phyloP scores from a whole-genome alignment of 129 eudicot genomes.

The Silybum marianum region DNA sequence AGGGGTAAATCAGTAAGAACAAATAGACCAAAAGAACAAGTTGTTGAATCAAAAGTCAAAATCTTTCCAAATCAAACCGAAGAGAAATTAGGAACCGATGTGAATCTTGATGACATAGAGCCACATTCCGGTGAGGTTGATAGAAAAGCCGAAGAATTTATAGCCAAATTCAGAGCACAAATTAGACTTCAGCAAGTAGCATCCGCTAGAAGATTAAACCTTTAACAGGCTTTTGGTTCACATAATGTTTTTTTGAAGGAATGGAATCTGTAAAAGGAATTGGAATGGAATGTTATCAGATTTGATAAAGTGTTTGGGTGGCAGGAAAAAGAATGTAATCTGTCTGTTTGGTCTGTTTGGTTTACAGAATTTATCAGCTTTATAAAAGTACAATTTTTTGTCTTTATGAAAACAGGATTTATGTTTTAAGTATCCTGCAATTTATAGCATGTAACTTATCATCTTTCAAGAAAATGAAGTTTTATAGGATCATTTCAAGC shows the following conservation, averaged over 20 bases:
- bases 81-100: conserved; percentile 17
- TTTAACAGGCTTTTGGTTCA: neutral
- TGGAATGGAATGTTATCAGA: neutral
- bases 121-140: conserved; percentile 80
- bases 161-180: conserved; percentile 86
- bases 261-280: neutral
- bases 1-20: conserved; percentile 91
- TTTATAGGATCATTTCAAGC: conserved; percentile 12
- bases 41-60: conserved; percentile 34
- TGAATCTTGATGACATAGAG: conserved; percentile 37
- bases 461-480: neutral
- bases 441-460: neutral
- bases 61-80: conserved; percentile 18
- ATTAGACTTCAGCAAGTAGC: conserved; percentile 80
- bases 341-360: neutral
- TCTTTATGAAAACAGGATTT: conserved; percentile 2
- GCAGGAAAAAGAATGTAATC: neutral
- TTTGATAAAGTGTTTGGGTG: neutral
- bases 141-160: conserved; percentile 86
- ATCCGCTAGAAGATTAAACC: conserved; percentile 40
- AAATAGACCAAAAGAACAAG: conserved; percentile 47
- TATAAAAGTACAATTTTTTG: neutral
- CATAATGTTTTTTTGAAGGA: neutral
- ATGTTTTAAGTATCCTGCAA: conserved; percentile 10
- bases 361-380: neutral